Conservation (phyloP, 208 protist genomes). For the Trypanosoma lewisi region DNA sequence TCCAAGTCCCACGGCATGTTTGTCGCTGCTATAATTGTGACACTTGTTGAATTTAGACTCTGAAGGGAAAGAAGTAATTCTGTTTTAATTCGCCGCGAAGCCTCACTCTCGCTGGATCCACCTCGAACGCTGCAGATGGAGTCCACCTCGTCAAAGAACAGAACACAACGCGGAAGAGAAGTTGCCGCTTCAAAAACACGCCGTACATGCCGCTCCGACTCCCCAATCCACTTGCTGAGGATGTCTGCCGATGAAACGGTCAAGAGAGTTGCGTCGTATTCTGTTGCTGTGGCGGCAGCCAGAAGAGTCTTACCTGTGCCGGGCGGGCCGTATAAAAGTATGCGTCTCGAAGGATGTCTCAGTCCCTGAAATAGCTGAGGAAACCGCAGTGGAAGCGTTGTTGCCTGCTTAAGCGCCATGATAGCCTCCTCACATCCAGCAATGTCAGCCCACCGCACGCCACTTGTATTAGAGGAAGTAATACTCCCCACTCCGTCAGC, state of each 20-base stretch:
- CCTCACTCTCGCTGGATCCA: constrained; percentile 72
- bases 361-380: constrained; percentile 96
- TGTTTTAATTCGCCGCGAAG: constrained; percentile 97
- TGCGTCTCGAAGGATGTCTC: constrained; percentile 82
- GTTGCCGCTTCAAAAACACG: constrained; percentile 88
- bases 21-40: constrained; percentile 88
- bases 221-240: constrained; percentile 97
- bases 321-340: constrained; percentile 90
- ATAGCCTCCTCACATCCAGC: constrained; percentile 96
- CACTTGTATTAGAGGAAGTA: not conserved
- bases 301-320: constrained; percentile 90
- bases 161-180: constrained; percentile 48
- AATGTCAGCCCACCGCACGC: constrained; percentile 88
- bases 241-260: constrained; percentile 93
- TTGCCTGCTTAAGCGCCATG: constrained; percentile 94
- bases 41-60: constrained; percentile 27
- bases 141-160: constrained; percentile 95
- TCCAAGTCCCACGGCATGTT: constrained; percentile 93
- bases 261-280: constrained; percentile 89
- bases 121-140: constrained; percentile 83
- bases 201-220: constrained; percentile 95
- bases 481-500: not conserved
- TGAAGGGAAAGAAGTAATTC: constrained; percentile 98
- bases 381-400: constrained; percentile 95
- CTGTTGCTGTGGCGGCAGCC: constrained; percentile 91